A percentile compares a stretch with the other conserved stretches of the same genome.
Evolutionary conservation across 306 rosid species (phyloP).

Genomic region (Glycyrrhiza uralensis): DNA sequence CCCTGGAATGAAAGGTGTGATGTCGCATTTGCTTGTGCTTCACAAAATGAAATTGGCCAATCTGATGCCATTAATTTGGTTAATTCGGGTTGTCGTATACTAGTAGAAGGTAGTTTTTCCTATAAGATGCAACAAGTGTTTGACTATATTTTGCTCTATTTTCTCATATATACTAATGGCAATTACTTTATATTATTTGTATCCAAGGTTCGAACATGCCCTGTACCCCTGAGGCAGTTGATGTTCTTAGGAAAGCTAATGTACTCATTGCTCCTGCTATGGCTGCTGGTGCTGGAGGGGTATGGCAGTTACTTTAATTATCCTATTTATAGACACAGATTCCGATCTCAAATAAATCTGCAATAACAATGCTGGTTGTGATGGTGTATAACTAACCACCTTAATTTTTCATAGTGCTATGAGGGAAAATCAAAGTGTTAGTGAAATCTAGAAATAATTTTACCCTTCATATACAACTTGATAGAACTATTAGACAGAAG

Average conservation of each 20-base stretch:
- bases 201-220: slow-evolving; percentile 93
- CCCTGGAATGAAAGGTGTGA: slow-evolving; percentile 97
- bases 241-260: slow-evolving; percentile 83
- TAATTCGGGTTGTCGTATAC: slow-evolving; percentile 83
- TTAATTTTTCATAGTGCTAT: neutral
- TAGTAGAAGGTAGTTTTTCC: slow-evolving; percentile 76
- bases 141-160: neutral
- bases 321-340: neutral
- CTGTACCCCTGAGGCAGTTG: slow-evolving; percentile 86
- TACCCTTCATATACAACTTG: no score
- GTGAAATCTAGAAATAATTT: no score
- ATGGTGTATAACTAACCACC: neutral
- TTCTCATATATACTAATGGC: slow-evolving; percentile 14
- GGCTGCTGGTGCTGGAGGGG: slow-evolving; percentile 99
- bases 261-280: slow-evolving; percentile 93
- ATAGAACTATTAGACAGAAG: neutral
- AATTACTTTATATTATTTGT: slow-evolving; percentile 14
- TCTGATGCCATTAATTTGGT: slow-evolving; percentile 86
- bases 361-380: neutral
- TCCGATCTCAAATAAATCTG: neutral
- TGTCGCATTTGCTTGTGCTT: slow-evolving; percentile 94
- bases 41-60: slow-evolving; percentile 92
- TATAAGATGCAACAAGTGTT: neutral
- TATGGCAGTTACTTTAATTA: slow-evolving; percentile 40
- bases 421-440: neutral